Base-by-base conservation (phyloP, 306 rosid species). In the Quercus rubra region DNA sequence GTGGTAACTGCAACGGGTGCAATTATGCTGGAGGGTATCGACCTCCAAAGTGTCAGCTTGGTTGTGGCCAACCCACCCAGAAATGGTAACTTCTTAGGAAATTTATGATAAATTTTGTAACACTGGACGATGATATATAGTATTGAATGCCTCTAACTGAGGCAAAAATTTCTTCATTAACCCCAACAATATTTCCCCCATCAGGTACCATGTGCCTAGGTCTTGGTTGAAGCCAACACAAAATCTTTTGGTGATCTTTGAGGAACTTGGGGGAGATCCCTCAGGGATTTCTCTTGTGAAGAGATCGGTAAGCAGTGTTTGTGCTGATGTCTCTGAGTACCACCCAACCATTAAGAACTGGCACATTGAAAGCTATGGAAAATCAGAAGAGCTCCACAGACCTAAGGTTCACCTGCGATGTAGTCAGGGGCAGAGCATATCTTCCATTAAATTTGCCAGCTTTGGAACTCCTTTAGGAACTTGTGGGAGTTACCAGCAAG, bases 121-220 rank as follows among this genome's bases (percentile, higher is more conserved):
- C 30, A 28, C 33, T 73, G 27, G 43, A 35, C 49, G 35, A 79
- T 73, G 20, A 25, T 52, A 69, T 51, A 78, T 61, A 14, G 38
- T 58, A 74, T 23, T n/a, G 56, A 71, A 31, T 58, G 54, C 61
- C 67, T 75, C 67, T 75, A 15, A 30, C 21, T 81, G 66, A 75
- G 67, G 70, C 21, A 2, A 23, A 66, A 69, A 70, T 83, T 51
- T 73, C 73, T 78, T 27, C 46, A 54, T 74, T 75, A 20, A 73
- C 20, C 27, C 77, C 35, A 61, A 61, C 56, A 49, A 74, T 46
- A 81, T 71, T 35, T 86, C 73, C 20, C 4, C 76, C 83, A 82
- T 82, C 94, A 96, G 99, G 96, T 96, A 96, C 87, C 99, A 96
- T 28, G 93, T 96, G 28, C 99, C 99, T 57, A 91, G 97, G 21